A percentile compares a stretch with the other conserved stretches of the same genome.
phyloP scores from a whole-genome alignment of 1,139 yeast species.

The Geotrichum restrictum region DNA sequence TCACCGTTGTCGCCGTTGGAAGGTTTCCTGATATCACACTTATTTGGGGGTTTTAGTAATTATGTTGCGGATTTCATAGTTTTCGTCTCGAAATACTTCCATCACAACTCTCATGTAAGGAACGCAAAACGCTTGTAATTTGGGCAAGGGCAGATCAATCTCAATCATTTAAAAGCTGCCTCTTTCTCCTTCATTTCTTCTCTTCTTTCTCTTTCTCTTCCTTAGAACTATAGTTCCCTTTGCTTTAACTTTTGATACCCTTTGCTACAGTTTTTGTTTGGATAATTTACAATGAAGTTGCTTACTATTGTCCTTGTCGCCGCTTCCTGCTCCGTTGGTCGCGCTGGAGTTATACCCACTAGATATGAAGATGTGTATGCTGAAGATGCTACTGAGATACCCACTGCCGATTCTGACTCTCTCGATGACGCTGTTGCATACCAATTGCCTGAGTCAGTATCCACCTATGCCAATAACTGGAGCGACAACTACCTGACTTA shows the following conservation, averaged over 20 bases:
- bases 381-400: neutral
- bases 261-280: neutral
- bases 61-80: neutral
- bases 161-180: neutral
- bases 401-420: neutral
- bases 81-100: neutral
- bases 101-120: neutral
- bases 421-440: neutral
- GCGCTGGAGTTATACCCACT: constrained; percentile 1
- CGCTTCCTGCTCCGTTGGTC: neutral
- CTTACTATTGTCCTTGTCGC: neutral
- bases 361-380: neutral
- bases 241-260: neutral
- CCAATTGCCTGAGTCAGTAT: constrained; percentile 13
- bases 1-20: neutral
- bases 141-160: constrained; percentile 6
- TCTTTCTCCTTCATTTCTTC: neutral
- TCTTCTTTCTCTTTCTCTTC: neutral
- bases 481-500: constrained; percentile 17
- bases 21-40: neutral
- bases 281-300: neutral
- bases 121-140: neutral
- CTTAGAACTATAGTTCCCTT: neutral
- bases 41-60: too few species aligned
- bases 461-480: constrained; percentile 19